A percentile compares a stretch with the other conserved stretches of the same genome.
Evolutionary conservation across 371 early-diverging fungal species (phyloP).

Genomic region (Synchytrium microbalum): DNA sequence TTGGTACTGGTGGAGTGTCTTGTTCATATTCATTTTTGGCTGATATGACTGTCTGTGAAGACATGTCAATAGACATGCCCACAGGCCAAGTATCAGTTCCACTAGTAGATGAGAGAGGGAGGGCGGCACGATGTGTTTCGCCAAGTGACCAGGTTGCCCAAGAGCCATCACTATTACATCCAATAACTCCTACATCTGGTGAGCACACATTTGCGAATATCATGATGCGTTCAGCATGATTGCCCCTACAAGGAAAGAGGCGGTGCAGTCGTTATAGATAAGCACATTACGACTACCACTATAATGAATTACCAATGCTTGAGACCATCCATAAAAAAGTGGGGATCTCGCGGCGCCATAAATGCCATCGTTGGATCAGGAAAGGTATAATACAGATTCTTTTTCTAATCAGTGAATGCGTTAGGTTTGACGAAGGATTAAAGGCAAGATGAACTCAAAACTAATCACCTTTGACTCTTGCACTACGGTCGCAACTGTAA

Average conservation of each 20-base stretch:
- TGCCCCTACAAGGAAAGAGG: constrained; percentile 6
- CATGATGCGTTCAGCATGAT: constrained; percentile 12
- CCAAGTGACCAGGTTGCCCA: constrained; percentile 24
- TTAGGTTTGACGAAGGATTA: background rate
- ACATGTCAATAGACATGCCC: constrained; percentile 28
- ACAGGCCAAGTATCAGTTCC: constrained; percentile 28
- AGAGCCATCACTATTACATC: constrained; percentile 11
- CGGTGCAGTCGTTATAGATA: background rate
- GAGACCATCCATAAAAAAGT: background rate
- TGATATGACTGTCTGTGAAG: background rate
- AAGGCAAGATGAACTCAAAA: background rate
- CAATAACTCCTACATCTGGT: constrained; percentile 22
- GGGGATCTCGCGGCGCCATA: background rate
- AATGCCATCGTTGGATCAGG: background rate
- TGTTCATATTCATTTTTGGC: constrained; percentile 5
- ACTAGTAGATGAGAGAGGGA: constrained; percentile 18
- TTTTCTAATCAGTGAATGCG: constrained; percentile 7
- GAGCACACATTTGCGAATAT: constrained; percentile 12
- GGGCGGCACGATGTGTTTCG: constrained; percentile 13
- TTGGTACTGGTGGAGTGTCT: constrained; percentile 19
- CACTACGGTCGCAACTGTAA: background rate
- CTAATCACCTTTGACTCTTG: background rate
- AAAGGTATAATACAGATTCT: constrained; percentile 13
- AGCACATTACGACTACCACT: background rate
- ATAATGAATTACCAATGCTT: constrained; percentile 1